Evolutionary conservation across 1,284 basidiomycete species (phyloP), one percentile per base, ranked within the genome.

Genomic region (Ustilago xerochloae): DNA sequence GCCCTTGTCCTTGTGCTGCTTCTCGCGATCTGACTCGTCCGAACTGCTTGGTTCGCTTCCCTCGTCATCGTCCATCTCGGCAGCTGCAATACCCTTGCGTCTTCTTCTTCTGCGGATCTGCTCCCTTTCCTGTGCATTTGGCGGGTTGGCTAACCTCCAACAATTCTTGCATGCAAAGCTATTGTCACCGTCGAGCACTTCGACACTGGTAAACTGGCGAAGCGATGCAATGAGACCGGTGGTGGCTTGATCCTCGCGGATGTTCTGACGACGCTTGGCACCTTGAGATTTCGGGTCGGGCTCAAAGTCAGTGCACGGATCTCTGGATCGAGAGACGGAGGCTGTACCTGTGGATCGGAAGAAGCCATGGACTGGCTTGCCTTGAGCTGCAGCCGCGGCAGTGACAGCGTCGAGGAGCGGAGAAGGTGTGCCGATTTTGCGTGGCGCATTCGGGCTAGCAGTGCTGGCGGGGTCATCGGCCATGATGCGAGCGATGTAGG

Each of bases 111-210:
- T 57, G 84, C 75, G 84, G 81, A 68, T 87, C 83, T 79, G 60
- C 49, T 75, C 70, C 16, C 69, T 43, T 38, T 79, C 77, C 36
- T 65, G 68, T 7, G 67, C 66, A 13, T 66, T 65, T 6, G 72
- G 75, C 16, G 91, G 91, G 77, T 93, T 89, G 43, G 88, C 89
- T 47, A 91, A 89, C 86, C 93, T 93, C 94, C 94, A 97, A 86
- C 94, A 97, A 60, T 91, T 88, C 76, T 92, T 88, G 84, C 94
- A 97, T 0, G 93, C 93, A 67, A 97, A 95, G 86, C 91, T 91
- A 79, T 97, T 97, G 75, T 96, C 93, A 0, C 93, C 93, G 74
- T 97, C 93, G 29, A 97, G 86, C 7, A 93, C 89, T 81, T 97
- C 94, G 20, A 96, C 93, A 4, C 90, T 87, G 0, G 93, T 97